Evolutionary conservation across 2,329 filamentous ascomycete genomes (phyloP), one percentile per base, ranked within the genome.

Genomic region (Colletotrichum tropicale): DNA sequence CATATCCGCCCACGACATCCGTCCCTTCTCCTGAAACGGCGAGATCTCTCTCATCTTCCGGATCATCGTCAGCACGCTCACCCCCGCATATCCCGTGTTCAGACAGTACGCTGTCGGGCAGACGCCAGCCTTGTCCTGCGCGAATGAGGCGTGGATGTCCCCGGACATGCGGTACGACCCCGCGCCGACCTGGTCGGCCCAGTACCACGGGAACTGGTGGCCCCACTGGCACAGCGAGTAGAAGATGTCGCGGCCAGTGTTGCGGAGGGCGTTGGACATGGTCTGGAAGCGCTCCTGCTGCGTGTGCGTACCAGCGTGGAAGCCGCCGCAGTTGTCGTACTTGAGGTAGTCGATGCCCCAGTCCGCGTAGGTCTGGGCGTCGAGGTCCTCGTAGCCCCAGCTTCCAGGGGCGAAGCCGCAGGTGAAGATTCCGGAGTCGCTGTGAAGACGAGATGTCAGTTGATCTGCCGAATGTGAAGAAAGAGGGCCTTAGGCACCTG

Each of bases 331-430:
- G 78, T 88, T 89, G 77, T 89, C 88, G 77, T 89, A 89, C 82
- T 90, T 90, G 38, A 89, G 81, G 69, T 89, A 89, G 77, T 89
- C 88, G 68, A 89, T 83, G 5, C 87, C 88, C 88, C 88, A 90
- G 26, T 83, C 82, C 3, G 88, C 87, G 78, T 89, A 91, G 0
- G 86, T 86, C 77, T 87, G 78, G 1, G 90, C 90, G 79, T 92
- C 90, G 13, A 88, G 81, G 7, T 83, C 80, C 78, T 92, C 90
- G 77, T 88, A 86, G 8, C 71, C 65, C 65, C 38, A 69, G 56
- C 65, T 69, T 6, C 71, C 71, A 4, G 71, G 65, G 2, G 65
- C 58, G 52, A 86, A 88, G 3, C 87, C 89, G 36, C 84, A 86
- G 6, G 83, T 84, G 58, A 82, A 85, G 55, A 83, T 82, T 6